phyloP scores from a whole-genome alignment of 1,139 yeast genomes.

The Wickerhamomyces sp. region DNA sequence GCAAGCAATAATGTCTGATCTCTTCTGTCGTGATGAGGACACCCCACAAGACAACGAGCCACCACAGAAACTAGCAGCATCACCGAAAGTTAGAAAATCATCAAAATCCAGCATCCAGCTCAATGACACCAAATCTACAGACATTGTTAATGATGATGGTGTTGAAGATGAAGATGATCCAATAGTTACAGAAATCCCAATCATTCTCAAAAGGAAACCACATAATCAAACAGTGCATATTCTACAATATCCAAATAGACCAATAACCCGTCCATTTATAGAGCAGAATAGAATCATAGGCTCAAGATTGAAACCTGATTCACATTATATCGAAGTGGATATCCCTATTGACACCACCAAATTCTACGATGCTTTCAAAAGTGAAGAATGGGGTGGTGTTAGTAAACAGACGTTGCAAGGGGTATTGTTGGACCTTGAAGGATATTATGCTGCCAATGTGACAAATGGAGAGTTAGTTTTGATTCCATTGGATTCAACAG shows the following conservation, averaged over 20 bases:
- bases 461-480: slow-evolving; percentile 52
- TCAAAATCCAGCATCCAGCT: background rate
- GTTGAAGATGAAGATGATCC: slow-evolving; percentile 67
- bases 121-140: background rate
- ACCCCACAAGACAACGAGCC: too few relatives aligned
- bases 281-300: slow-evolving; percentile 36
- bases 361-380: slow-evolving; percentile 62
- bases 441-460: slow-evolving; percentile 52
- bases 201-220: slow-evolving; percentile 37
- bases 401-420: slow-evolving; percentile 65
- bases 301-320: slow-evolving; percentile 55
- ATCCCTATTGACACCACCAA: slow-evolving; percentile 57
- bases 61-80: too few relatives aligned
- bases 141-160: slow-evolving; percentile 12
- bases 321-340: slow-evolving; percentile 58
- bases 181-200: slow-evolving; percentile 69
- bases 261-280: slow-evolving; percentile 42
- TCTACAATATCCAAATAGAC: slow-evolving; percentile 73
- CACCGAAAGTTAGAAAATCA: background rate
- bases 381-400: slow-evolving; percentile 59
- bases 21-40: background rate
- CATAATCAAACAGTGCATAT: slow-evolving; percentile 31
- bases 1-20: background rate
- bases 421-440: slow-evolving; percentile 51
- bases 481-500: slow-evolving; percentile 60